These are phyloP conservation scores for Parasitella parasitica DNA, from an alignment of 371 early-diverging fungal species.

Conservation along the genomic window DNA sequence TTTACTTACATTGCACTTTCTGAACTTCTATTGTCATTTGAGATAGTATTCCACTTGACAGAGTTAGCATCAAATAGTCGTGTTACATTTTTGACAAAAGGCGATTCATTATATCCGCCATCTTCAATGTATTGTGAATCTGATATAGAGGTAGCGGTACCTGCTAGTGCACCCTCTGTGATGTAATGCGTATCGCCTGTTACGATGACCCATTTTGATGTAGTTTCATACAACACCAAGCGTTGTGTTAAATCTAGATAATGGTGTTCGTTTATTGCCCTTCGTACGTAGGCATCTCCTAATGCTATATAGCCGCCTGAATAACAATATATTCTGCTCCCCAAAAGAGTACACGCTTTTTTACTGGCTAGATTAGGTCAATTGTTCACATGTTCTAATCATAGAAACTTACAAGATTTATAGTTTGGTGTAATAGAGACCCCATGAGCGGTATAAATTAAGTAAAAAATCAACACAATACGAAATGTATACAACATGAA, in stretches of 20 bases:
- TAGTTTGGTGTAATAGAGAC: neutral
- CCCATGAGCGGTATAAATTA: neutral
- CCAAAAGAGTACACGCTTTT: slow-evolving; percentile 12
- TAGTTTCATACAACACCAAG: neutral
- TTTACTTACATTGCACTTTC: slow-evolving; percentile 9
- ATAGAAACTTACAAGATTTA: neutral
- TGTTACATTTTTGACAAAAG: slow-evolving; percentile 6
- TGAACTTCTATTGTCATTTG: slow-evolving; percentile 1
- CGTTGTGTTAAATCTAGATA: slow-evolving; percentile 11
- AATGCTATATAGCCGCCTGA: slow-evolving; percentile 9
- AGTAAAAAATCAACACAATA: neutral
- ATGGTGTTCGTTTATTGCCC: slow-evolving; percentile 5
- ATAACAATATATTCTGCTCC: slow-evolving; percentile 15
- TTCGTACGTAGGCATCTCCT: neutral
- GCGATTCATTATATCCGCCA: slow-evolving; percentile 8
- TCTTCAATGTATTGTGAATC: slow-evolving; percentile 1
- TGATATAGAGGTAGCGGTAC: neutral
- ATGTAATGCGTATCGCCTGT: neutral
- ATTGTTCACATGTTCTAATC: neutral
- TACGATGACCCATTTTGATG: slow-evolving; percentile 4
- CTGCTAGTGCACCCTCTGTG: slow-evolving; percentile 1
- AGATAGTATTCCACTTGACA: slow-evolving; percentile 1
- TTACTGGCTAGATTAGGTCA: neutral
- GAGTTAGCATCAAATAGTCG: neutral
- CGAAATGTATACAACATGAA: neutral